Base-by-base conservation (phyloP, 164 flowering plant genomes). In the Kalanchoe fedtschenkoi region DNA sequence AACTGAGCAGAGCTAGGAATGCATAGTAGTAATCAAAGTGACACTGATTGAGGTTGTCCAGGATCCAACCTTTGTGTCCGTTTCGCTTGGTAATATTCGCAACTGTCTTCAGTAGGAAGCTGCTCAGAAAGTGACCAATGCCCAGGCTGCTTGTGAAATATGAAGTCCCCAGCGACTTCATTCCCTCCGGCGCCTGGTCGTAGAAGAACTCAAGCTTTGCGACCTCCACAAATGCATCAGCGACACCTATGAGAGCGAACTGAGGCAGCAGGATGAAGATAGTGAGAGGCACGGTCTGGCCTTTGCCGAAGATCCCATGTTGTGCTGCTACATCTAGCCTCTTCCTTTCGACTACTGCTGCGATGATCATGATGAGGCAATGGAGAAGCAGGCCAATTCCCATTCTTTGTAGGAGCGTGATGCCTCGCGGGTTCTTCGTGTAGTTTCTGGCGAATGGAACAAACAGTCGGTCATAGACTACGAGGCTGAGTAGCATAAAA, bases 161-260 rank as follows among this genome's bases (percentile, higher is more conserved):
- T 6, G 97, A 66, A 0, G 87, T 88, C 26, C 93, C 90, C 65
- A 91, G 67, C 6, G 91, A 85, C 65, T 87, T 83, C 96, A 88
- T 82, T 70, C 84, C 80, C 22, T 39, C 43, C 6, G 95, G 97
- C 6, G 97, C 95, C 66, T 91, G 96, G 0, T 91, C 81, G 81
- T 85, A 91, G 82, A 88, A 86, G 71, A 91, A 91, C n/a, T 91
- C 96, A 78, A 88, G 58, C 72, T 83, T 64, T 0, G 95, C 97
- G 1, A 87, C 91, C 70, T 88, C 67, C 21, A 86, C 80, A 77
- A 91, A 87, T 19, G 88, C 83, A 65, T 91, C 96, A 3, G 96
- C 90, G 10, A 89, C 84, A 1, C 96, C 96, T 14, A 91, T 80
- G 60, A 91, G 86, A 73, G 86, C 55, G 11, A 47, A 24, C 28